Base-by-base conservation (phyloP, 495 filamentous ascomycete genomes). In the Amorphotheca resinae region DNA sequence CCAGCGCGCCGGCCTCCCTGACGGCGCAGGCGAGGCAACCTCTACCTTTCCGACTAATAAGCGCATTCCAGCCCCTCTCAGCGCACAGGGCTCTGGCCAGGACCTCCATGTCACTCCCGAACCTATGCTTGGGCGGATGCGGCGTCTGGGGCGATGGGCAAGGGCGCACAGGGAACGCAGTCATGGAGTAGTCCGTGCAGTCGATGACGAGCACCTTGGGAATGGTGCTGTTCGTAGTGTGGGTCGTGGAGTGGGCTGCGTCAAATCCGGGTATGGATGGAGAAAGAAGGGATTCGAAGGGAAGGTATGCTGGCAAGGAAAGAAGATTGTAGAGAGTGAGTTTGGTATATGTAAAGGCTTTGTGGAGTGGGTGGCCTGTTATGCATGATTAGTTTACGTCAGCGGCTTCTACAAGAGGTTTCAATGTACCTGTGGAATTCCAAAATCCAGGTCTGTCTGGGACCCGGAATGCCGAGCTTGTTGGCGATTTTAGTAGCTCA, bases 71-170 rank as follows among this genome's bases (percentile, higher is more conserved):
- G 2, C 80, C 82, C 46, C 67, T 73, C 45, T 80, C 71, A 2
- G 80, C 74, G 51, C 82, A 87, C 58, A 82, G 70, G 1, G 80
- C 79, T 22, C 80, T 66, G 6, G 68, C 78, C 30, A 84, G 67
- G 1, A 82, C 71, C 60, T 82, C 79, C 44, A 73, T 66, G 36
- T 74, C 69, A 22, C 64, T 68, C 7, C 71, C 65, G 49, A 61
- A 74, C 7, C 31, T 22, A 39, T 18, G 22, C 11, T 44, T 33
- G 12, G 20, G 23, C 14, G 20, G 23, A 28, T 20, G 2, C 2
- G 12, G 21, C 7, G 21, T 20, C 11, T 42, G 22, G 4, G 39
- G 30, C 9, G 33, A 16, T 9, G 45, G 23, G 1, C 22, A 9
- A 31, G 45, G 34, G 8, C 38, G 32, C 21, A 18, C 20, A 4